Conservation (phyloP, 176 grass and related monocot species). For the Bothriochloa decipiens region DNA sequence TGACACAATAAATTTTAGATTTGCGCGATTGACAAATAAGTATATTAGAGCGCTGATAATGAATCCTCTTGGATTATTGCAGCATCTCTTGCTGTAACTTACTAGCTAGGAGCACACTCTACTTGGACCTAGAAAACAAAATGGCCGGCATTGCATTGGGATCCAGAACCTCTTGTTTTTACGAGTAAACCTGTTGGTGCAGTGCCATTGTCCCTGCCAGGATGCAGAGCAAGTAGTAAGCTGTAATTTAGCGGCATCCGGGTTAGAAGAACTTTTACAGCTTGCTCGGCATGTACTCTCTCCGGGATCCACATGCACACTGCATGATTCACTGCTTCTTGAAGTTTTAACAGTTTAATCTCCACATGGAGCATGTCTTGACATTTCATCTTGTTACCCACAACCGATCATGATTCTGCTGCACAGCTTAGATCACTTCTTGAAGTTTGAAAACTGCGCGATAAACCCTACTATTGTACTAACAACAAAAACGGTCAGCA, state of each 20-base stretch:
- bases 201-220: constrained; percentile 32
- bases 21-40: background rate
- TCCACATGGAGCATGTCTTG: constrained; percentile 41
- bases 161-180: constrained; percentile 46
- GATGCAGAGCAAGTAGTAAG: constrained; percentile 32
- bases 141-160: constrained; percentile 44
- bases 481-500: background rate
- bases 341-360: constrained; percentile 47
- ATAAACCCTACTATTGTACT: background rate
- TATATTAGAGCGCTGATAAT: background rate
- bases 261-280: constrained; percentile 46
- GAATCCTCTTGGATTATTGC: background rate
- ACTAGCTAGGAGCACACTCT: background rate
- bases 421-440: constrained; percentile 32
- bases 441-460: constrained; percentile 13
- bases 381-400: constrained; percentile 33
- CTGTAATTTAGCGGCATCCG: constrained; percentile 36
- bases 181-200: constrained; percentile 31
- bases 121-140: constrained; percentile 39
- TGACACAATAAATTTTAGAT: background rate
- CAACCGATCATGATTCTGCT: constrained; percentile 42
- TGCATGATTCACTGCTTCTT: constrained; percentile 38
- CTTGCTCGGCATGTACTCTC: constrained; percentile 11
- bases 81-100: constrained; percentile 9
- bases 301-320: constrained; percentile 52